These are phyloP conservation scores for Lindgomyces ingoldianus DNA, from an alignment of 495 filamentous ascomycete genomes.

Conservation along the genomic window DNA sequence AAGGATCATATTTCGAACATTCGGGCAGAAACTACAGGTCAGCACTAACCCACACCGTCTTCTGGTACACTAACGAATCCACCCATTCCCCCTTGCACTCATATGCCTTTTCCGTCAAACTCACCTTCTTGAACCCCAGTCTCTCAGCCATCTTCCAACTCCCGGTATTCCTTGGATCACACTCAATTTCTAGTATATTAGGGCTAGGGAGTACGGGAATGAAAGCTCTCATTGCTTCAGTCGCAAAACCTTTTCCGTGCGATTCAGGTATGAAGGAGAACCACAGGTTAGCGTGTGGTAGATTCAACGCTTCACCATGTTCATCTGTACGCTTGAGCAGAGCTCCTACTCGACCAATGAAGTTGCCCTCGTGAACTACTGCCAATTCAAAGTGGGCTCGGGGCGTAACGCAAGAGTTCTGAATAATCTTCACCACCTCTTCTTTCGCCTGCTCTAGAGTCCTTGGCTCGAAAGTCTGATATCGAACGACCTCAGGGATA, in stretches of 20 bases:
- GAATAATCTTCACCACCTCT: constrained; percentile 13
- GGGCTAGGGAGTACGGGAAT: constrained; percentile 11
- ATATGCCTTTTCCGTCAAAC: constrained; percentile 25
- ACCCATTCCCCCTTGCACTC: constrained; percentile 34
- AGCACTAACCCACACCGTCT: neutral
- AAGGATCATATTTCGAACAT: no score
- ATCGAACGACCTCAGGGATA: constrained; percentile 17
- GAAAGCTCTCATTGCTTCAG: constrained; percentile 30
- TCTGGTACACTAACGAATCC: constrained; percentile 27
- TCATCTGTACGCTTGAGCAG: neutral
- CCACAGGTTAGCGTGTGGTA: constrained; percentile 23
- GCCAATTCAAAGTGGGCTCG: constrained; percentile 27
- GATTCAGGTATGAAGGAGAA: constrained; percentile 31
- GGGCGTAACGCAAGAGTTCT: constrained; percentile 5
- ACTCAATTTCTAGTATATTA: constrained; percentile 30
- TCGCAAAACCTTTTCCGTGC: constrained; percentile 33
- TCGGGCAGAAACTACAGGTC: neutral
- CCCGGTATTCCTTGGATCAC: constrained; percentile 32
- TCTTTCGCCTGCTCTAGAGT: constrained; percentile 21
- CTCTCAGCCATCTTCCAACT: constrained; percentile 32
- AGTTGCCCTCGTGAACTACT: constrained; percentile 10
- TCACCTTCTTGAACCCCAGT: constrained; percentile 27
- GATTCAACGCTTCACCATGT: neutral
- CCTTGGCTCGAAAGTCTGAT: constrained; percentile 21
- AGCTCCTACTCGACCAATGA: constrained; percentile 34